Conservation (phyloP, 2,329 filamentous ascomycete genomes). For the Pseudocercospora fijiensis region DNA sequence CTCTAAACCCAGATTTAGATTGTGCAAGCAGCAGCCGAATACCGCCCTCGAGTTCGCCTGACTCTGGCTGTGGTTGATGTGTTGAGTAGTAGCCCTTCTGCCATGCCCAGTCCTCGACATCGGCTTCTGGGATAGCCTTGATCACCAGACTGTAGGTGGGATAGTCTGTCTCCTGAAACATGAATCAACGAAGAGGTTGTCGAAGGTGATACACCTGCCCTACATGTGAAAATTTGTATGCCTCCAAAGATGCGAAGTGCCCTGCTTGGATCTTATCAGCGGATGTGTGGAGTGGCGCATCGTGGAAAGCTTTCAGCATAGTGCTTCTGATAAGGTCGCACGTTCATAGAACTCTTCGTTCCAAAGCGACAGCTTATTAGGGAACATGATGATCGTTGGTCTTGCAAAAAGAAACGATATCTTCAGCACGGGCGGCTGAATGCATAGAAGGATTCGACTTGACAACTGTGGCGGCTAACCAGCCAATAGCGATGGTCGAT, state of each 20-base stretch:
- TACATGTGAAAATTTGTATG: conserved; percentile 5
- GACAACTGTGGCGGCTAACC: background rate
- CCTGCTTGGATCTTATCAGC: background rate
- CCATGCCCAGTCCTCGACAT: conserved; percentile 13
- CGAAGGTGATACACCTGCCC: background rate
- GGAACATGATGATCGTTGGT: background rate
- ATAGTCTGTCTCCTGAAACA: background rate
- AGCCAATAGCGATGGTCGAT: background rate
- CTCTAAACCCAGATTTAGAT: conserved; percentile 7
- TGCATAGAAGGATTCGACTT: background rate
- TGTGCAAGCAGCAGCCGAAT: conserved; percentile 17
- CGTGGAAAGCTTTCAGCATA: conserved; percentile 11
- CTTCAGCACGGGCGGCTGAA: background rate
- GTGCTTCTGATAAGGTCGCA: background rate
- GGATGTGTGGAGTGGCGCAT: background rate
- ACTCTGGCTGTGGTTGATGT: background rate
- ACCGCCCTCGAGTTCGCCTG: background rate
- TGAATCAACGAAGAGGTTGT: background rate
- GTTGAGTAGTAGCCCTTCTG: background rate
- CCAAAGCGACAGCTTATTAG: background rate
- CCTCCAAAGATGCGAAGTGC: conserved; percentile 2
- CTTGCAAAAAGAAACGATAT: background rate
- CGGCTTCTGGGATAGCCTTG: background rate
- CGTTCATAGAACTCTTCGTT: background rate
- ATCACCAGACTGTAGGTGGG: background rate